Evolutionary conservation across 331 rosid species (phyloP).

Genomic region (Malus hybrid): DNA sequence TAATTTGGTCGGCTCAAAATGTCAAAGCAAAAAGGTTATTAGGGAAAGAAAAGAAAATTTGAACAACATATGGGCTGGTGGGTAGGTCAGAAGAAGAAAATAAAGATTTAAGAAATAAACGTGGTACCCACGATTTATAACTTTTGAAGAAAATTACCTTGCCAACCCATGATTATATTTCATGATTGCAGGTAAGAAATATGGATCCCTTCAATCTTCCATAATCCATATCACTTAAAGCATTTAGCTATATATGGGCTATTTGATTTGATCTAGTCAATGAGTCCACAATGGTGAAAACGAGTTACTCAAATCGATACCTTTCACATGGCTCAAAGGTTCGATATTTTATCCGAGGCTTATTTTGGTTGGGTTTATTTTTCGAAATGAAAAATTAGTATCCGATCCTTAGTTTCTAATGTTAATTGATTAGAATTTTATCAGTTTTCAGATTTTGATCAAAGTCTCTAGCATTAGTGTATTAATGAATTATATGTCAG

Average conservation of each 20-base stretch:
- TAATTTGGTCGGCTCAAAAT: not conserved
- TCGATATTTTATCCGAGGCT: not conserved
- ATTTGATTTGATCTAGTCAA: not conserved
- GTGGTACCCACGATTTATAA: not conserved
- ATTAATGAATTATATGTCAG: no score
- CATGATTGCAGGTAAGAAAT: constrained; percentile 4
- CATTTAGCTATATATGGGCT: not conserved
- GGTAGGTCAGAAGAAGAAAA: not conserved
- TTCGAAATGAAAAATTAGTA: no score
- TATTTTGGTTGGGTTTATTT: not conserved
- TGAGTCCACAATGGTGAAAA: not conserved
- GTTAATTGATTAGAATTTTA: no score
- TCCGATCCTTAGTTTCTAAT: no score
- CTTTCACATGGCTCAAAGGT: not conserved
- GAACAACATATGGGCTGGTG: not conserved
- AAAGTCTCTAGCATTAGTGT: no score
- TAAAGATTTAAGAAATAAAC: not conserved
- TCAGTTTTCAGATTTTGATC: no score
- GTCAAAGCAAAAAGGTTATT: not conserved
- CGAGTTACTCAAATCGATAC: not conserved
- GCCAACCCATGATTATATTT: not conserved
- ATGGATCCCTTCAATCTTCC: not conserved
- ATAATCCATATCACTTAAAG: not conserved
- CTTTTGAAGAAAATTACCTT: not conserved
- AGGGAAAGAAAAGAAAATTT: not conserved